Base-by-base conservation (phyloP, 2,329 filamentous ascomycete genomes). In the Aurifilum marmelostoma region DNA sequence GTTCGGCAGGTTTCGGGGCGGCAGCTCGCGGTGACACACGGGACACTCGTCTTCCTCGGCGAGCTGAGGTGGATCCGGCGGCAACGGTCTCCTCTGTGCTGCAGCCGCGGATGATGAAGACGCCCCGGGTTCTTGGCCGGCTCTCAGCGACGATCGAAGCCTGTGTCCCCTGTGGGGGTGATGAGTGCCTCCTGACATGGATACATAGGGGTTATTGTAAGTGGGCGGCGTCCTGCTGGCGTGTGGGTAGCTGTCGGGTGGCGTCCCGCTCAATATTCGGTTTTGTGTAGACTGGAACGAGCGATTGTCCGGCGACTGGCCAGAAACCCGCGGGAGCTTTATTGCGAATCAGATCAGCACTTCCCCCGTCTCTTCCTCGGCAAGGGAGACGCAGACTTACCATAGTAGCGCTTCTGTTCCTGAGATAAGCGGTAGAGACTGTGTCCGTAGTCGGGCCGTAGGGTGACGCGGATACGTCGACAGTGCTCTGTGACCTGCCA, bases 11-110 rank as follows among this genome's bases (percentile, higher is more conserved):
- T 77, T 77, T 24, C 83, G 81, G 1, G 87, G 85, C 0, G 92
- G 91, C 3, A 94, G 83, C 78, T 93, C 91, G 50, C 83, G 80
- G 75, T 92, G 91, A 74, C 92, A 95, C 59, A 94, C 86, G 0
- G 92, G 92, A 71, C 92, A 95, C 74, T 93, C 90, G 75, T 94
- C 92, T 75, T 94, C 92, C 76, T 94, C 92, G 7, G 84, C 82
- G 74, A 87, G 83, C 67, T 85, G 87, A 1, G 81, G 83, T 14
- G 82, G 83, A 4, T 80, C 82, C 34, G 76, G 77, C 0, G 80
- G 82, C 50, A 79, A 75, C 37, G 78, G 80, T 32, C 79, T 81
- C 52, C 3, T 81, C 78, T 12, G 78, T 2, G 74, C 71, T 24
- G 77, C 76, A 47, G 77, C 74, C 9, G 76, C 73, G 9, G 77